Evolutionary conservation across 2,329 filamentous ascomycete species (phyloP), one percentile per base, ranked within the genome.

Genomic region (Fusarium oligoseptatum): DNA sequence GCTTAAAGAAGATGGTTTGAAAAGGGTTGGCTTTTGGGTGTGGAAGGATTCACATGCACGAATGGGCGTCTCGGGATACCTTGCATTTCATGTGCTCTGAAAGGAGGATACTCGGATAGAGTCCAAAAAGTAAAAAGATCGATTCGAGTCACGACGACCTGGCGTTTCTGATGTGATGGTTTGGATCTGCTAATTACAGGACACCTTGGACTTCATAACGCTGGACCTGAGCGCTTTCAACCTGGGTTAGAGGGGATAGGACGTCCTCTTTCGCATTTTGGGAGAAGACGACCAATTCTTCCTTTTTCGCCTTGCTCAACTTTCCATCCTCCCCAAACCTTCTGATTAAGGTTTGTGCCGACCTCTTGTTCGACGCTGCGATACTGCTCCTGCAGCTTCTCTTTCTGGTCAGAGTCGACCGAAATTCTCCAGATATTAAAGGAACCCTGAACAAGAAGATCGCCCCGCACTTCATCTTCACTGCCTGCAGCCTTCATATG

Each of bases 61-160:
- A 86, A 83, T 83, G 83, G 87, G 88, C 88, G 87, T 89, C 86
- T 86, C 84, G 85, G 86, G 85, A 87, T 86, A 87, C 84, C 85
- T 87, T 86, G 84, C 85, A 86, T 87, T 87, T 87, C 81, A 82
- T 82, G 82, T 83, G 81, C 80, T 83, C 81, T 81, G 80, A 80
- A 81, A 77, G 79, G 79, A 79, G 79, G 78, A 78, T 81, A 77
- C 81, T 83, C 81, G 80, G 75, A 83, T 83, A 83, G 80, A 80
- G 78, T 77, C 78, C 74, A 81, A 81, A 79, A 78, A 73, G 72
- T 74, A 73, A 77, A 79, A 78, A 80, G 79, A 81, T 79, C 80
- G 77, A 82, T 79, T 82, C 79, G 80, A 83, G 76, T 80, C 78
- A 80, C 78, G 61, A 74, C 32, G 43, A 17, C 61, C 58, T 68